Conservation (phyloP, 306 rosid species). For the Casuarina cunninghamiana region DNA sequence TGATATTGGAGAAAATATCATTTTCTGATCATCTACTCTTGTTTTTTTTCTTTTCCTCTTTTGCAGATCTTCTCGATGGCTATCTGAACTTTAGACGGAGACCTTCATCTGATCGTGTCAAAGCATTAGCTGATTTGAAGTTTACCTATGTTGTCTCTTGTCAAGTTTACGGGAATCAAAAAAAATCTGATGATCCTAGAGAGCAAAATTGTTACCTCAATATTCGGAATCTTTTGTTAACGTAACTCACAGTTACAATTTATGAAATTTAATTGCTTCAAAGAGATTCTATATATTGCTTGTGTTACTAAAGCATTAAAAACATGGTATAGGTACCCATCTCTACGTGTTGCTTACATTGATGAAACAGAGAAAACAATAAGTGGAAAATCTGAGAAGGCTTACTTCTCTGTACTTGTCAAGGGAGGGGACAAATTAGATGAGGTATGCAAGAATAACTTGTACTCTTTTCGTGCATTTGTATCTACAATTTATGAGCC, state of each 20-base stretch:
- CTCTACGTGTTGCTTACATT: conserved; percentile 93
- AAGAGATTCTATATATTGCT: conserved; percentile 17
- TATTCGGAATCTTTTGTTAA: conserved; percentile 82
- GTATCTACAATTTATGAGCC: too few species aligned
- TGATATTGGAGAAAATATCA: not conserved
- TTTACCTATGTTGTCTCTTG: conserved; percentile 98
- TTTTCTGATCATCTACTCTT: conserved; percentile 19
- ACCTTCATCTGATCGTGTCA: conserved; percentile 41
- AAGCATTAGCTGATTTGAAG: conserved; percentile 89
- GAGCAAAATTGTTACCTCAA: conserved; percentile 64
- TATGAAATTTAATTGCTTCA: not conserved
- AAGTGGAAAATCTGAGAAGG: conserved; percentile 46
- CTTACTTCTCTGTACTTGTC: conserved; percentile 79
- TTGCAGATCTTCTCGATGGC: conserved; percentile 54
- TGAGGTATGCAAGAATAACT: conserved; percentile 58
- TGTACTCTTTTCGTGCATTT: not conserved
- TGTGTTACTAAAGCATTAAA: conserved; percentile 30
- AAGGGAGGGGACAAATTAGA: conserved; percentile 93
- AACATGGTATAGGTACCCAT: conserved; percentile 52
- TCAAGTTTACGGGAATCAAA: conserved; percentile 79
- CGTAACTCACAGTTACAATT: conserved; percentile 53
- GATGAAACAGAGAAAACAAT: conserved; percentile 70
- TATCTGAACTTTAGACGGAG: conserved; percentile 34
- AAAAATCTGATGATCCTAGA: conserved; percentile 49
- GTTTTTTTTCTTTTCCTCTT: conserved; percentile 11